A percentile compares a stretch with the other conserved stretches of the same genome.
phyloP scores from a whole-genome alignment of 73 alveolate species.

The Stentor roeselii region DNA sequence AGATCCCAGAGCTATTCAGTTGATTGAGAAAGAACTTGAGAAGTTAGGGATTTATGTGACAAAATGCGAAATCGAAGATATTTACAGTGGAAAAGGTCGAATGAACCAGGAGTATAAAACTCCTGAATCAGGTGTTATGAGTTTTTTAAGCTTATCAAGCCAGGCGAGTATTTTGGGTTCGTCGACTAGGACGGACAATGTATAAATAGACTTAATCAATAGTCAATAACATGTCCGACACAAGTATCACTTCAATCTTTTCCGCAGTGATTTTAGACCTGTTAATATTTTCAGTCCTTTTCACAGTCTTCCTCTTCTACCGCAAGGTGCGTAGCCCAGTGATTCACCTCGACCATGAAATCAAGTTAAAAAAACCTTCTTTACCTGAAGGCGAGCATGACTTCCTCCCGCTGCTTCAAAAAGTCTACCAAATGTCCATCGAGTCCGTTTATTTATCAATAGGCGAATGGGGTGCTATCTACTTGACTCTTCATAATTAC shows the following conservation, averaged over 20 bases:
- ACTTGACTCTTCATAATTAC: slow-evolving; percentile 18
- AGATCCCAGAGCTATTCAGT: too few relatives aligned
- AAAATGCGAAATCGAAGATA: too few relatives aligned
- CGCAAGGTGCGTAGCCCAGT: background rate
- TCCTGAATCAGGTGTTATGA: too few relatives aligned
- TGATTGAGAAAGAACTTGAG: too few relatives aligned
- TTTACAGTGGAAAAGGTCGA: too few relatives aligned
- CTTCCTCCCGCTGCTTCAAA: background rate
- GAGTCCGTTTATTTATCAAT: background rate
- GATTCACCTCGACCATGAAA: background rate
- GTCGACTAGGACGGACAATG: too few relatives aligned
- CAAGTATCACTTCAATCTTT: background rate
- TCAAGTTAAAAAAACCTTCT: background rate
- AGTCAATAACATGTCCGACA: too few relatives aligned
- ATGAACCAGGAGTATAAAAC: too few relatives aligned
- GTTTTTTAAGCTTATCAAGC: too few relatives aligned
- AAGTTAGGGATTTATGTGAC: too few relatives aligned
- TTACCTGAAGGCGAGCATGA: slow-evolving; percentile 1
- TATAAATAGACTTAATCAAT: too few relatives aligned
- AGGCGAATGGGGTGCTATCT: slow-evolving; percentile 12
- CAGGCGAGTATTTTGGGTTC: too few relatives aligned
- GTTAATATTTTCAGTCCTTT: background rate
- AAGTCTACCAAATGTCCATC: background rate
- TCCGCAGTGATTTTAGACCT: background rate
- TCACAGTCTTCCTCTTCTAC: background rate